Percentiles rank a stretch among this genome's conserved stretches.
These are phyloP conservation scores for Reticulascus tulasneorum DNA, from an alignment of 2,329 filamentous ascomycete genomes.

Conservation along the genomic window DNA sequence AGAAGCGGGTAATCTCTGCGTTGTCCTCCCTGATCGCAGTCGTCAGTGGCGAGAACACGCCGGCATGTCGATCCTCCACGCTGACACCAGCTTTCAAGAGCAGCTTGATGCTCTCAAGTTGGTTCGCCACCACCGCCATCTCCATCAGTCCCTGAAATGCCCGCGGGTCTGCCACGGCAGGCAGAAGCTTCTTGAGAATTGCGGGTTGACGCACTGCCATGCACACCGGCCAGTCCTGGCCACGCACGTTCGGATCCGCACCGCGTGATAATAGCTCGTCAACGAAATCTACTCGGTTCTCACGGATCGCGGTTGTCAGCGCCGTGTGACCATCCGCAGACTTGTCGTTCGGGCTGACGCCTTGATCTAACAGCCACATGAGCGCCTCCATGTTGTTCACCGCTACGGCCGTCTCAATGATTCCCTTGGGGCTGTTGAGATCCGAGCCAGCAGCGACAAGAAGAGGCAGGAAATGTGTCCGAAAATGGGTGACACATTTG, in stretches of 20 bases:
- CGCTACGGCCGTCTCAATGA: conserved; percentile 60
- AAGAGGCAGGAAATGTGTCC: conserved; percentile 55
- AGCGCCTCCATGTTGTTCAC: conserved; percentile 59
- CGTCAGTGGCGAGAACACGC: conserved; percentile 67
- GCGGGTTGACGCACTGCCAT: conserved; percentile 61
- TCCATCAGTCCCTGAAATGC: conserved; percentile 65
- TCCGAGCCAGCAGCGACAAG: conserved; percentile 59
- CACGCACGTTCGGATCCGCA: conserved; percentile 58
- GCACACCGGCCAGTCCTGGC: conserved; percentile 67
- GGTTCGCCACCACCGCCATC: conserved; percentile 62
- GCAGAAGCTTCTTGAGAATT: conserved; percentile 56
- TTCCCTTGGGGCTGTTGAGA: conserved; percentile 57
- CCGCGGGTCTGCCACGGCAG: conserved; percentile 52
- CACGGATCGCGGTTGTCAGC: conserved; percentile 62
- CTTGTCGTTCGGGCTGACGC: conserved; percentile 57
- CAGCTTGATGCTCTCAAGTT: conserved; percentile 64
- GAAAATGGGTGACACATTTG: conserved; percentile 65
- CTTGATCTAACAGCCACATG: conserved; percentile 56
- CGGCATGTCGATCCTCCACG: conserved; percentile 68
- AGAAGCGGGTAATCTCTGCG: conserved; percentile 56
- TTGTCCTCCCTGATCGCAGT: conserved; percentile 62
- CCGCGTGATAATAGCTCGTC: conserved; percentile 54
- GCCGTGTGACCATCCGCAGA: conserved; percentile 55
- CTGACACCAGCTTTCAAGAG: conserved; percentile 61
- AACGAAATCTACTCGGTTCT: conserved; percentile 55